These are phyloP conservation scores for Brettanomyces bruxellensis DNA, from an alignment of 805 yeast genomes.

Conservation along the genomic window DNA sequence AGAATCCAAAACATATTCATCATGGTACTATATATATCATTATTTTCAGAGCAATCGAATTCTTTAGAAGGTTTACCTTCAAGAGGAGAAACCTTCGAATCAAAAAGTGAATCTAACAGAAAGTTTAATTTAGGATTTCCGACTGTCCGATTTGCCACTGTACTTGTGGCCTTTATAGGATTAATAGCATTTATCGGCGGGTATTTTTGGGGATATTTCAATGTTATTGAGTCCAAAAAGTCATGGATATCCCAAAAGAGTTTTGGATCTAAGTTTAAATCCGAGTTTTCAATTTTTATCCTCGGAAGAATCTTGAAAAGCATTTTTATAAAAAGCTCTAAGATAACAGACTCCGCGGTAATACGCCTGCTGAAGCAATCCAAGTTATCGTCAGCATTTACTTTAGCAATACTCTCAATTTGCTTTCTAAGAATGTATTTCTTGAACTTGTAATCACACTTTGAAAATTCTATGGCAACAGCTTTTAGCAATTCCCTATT, in stretches of 20 bases:
- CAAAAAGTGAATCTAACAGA: conserved; percentile 2
- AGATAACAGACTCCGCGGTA: neutral
- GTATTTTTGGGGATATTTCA: neutral
- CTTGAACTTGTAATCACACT: neutral
- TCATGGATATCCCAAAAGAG: neutral
- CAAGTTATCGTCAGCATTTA: neutral
- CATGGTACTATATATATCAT: conserved; percentile 8
- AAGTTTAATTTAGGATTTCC: neutral
- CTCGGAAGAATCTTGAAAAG: neutral
- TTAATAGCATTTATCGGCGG: no score
- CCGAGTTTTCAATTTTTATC: neutral
- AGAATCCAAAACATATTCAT: conserved; percentile 3
- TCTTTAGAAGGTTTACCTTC: conserved; percentile 1
- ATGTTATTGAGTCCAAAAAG: neutral
- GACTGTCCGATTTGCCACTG: neutral
- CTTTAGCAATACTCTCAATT: neutral
- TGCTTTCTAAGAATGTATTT: neutral
- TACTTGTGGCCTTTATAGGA: no score
- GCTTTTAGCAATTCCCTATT: neutral
- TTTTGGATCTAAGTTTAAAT: neutral
- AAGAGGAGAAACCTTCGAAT: neutral
- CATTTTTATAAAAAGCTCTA: neutral
- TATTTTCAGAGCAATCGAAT: conserved; percentile 1
- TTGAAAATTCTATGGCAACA: neutral
- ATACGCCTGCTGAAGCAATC: neutral